These are phyloP conservation scores for Mrakia hoshinonis DNA, from an alignment of 768 basidiomycete species.

Conservation along the genomic window DNA sequence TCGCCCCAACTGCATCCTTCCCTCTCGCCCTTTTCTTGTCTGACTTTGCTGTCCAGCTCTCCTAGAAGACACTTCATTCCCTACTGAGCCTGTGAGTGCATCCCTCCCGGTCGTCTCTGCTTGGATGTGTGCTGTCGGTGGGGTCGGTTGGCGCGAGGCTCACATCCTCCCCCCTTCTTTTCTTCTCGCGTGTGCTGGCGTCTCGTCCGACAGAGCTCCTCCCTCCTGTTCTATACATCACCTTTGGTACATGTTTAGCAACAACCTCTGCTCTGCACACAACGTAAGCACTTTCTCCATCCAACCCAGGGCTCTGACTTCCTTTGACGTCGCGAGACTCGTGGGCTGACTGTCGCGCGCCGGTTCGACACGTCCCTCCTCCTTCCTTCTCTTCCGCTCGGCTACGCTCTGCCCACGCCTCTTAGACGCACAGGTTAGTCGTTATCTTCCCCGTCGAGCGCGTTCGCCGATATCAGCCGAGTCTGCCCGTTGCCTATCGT, in stretches of 20 bases:
- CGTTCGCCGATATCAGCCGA: too few relatives aligned
- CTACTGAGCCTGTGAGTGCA: not conserved
- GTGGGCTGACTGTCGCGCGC: too few relatives aligned
- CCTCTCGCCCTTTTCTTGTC: not conserved
- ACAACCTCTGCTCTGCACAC: slow-evolving; percentile 21
- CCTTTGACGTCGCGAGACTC: too few relatives aligned
- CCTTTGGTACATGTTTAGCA: slow-evolving; percentile 11
- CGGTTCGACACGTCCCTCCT: too few relatives aligned
- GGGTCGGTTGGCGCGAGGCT: not conserved
- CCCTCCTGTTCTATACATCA: not conserved
- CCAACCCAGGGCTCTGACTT: too few relatives aligned
- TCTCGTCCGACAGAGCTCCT: not conserved
- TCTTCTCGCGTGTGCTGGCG: not conserved
- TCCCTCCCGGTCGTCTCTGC: not conserved
- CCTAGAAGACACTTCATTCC: not conserved
- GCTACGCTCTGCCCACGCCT: too few relatives aligned
- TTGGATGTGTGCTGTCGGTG: too few relatives aligned
- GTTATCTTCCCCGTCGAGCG: too few relatives aligned
- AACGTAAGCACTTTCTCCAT: slow-evolving; percentile 9
- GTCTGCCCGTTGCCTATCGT: too few relatives aligned
- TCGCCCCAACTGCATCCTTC: not conserved
- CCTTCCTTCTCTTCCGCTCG: too few relatives aligned
- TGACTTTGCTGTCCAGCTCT: not conserved
- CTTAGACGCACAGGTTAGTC: too few relatives aligned
- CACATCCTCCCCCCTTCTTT: not conserved